phyloP scores from a whole-genome alignment of 768 basidiomycete genomes.

The Phaeotremella fagi region DNA sequence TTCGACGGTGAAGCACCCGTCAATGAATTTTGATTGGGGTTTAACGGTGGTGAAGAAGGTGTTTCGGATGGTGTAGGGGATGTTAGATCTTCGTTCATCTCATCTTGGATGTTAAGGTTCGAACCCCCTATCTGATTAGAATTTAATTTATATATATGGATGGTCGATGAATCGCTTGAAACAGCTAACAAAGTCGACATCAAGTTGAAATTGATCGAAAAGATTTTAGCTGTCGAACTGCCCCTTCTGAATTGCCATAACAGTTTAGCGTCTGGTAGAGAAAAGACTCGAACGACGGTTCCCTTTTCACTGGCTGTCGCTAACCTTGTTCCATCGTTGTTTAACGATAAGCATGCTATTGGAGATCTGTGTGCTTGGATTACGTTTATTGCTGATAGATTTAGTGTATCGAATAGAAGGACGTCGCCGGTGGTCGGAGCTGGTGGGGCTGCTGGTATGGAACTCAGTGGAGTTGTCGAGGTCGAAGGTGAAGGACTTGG shows the following conservation, averaged over 20 bases:
- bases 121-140: neutral
- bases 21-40: too few species aligned
- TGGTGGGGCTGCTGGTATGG: conserved; percentile 49
- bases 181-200: conserved; percentile 81
- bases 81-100: conserved; percentile 44
- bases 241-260: conserved; percentile 92
- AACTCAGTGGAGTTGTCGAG: conserved; percentile 53
- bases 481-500: conserved; percentile 90
- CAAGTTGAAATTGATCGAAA: conserved; percentile 77
- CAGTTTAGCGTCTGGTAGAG: conserved; percentile 83
- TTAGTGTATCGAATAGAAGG: conserved; percentile 87
- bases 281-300: conserved; percentile 94
- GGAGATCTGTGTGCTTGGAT: conserved; percentile 96
- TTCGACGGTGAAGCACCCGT: conserved; percentile 7
- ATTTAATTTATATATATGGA: conserved; percentile 85
- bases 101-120: conserved; percentile 15
- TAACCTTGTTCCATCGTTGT: conserved; percentile 77
- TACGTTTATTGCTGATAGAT: conserved; percentile 86
- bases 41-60: conserved; percentile 29
- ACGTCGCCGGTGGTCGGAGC: conserved; percentile 61
- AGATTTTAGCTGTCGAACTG: conserved; percentile 77
- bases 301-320: conserved; percentile 93
- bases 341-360: conserved; percentile 79
- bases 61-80: conserved; percentile 35
- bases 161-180: conserved; percentile 85